Evolutionary conservation across 768 basidiomycete species (phyloP), one percentile per base, ranked within the genome.

Genomic region (Lactifluus hygrophoroides): DNA sequence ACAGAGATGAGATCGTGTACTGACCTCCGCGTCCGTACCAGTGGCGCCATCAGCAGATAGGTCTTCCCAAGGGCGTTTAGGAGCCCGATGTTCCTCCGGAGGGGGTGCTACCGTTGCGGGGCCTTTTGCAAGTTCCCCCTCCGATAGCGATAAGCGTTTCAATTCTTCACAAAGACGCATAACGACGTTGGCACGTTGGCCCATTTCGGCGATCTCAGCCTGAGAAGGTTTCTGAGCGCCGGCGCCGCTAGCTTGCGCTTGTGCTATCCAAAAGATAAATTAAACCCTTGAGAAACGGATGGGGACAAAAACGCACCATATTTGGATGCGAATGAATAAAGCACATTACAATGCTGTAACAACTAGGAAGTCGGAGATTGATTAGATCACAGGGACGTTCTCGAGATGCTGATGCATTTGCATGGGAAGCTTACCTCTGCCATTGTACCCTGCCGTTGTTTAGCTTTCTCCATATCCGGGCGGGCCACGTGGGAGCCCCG

Each of bases 31-130:
- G 28, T 51, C 55, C 28, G 54, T 40, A 2, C 55, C 62, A 27
- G 47, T 47, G 51, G 56, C 32, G 19, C 51, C 76, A 43, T 81
- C 80, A 57, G 77, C 74, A 25, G 78, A 75, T 69, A 82, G 73
- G 60, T 88, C 88, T 69, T 89, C 88, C 88, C 88, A 90, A 51
- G 88, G 87, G 54, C 88, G 70, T 66, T 89, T 90, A 17, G 85
- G 87, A 3, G 83, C 78, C 25, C 88, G 79, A 64, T 76, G 72
- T 62, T 81, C 81, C 38, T 81, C 77, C 11, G 73, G 70, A 47
- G 74, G 67, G 42, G 57, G 59, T 3, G 60, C 34, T 27, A 49
- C 47, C 8, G 54, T 19, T 21, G 61, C 60, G 30, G 52, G 46
- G 9, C 66, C 67, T 50, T 68, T 66, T 10, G 66, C 66, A n/a